A percentile compares a stretch with the other conserved stretches of the same genome.
Conservation (phyloP, 2,329 filamentous ascomycete genomes). For the Elsinoe batatas region DNA sequence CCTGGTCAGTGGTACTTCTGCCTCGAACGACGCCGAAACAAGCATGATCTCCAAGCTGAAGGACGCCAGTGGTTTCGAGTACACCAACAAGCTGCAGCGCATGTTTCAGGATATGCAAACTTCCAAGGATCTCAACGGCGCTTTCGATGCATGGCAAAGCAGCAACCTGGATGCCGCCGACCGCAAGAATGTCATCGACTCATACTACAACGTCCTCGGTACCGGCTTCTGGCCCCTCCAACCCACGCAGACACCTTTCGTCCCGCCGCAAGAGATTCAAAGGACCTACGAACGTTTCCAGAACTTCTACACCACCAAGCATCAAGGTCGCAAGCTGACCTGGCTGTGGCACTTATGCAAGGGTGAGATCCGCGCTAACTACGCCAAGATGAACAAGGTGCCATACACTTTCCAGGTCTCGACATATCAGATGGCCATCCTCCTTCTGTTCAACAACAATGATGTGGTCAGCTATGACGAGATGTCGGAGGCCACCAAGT, state of each 20-base stretch:
- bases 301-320: slow-evolving; percentile 90
- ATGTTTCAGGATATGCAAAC: slow-evolving; percentile 99
- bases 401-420: slow-evolving; percentile 96
- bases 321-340: slow-evolving; percentile 89
- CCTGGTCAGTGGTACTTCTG: slow-evolving; percentile 87
- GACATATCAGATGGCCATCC: slow-evolving; percentile 93
- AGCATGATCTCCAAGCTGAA: slow-evolving; percentile 99
- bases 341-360: slow-evolving; percentile 99
- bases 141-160: slow-evolving; percentile 70
- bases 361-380: slow-evolving; percentile 89
- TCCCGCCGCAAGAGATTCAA: slow-evolving; percentile 72
- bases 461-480: slow-evolving; percentile 81
- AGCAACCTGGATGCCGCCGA: slow-evolving; percentile 55
- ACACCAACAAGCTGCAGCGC: slow-evolving; percentile 97
- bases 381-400: slow-evolving; percentile 76
- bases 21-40: slow-evolving; percentile 92
- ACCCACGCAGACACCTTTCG: slow-evolving; percentile 78
- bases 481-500: slow-evolving; percentile 68
- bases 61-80: slow-evolving; percentile 96
- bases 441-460: slow-evolving; percentile 87
- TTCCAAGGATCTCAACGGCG: slow-evolving; percentile 88
- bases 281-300: slow-evolving; percentile 83
- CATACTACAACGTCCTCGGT: slow-evolving; percentile 83
- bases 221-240: slow-evolving; percentile 96
- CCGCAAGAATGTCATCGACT: slow-evolving; percentile 64